A percentile compares a stretch with the other conserved stretches of the same genome.
phyloP scores from a whole-genome alignment of 352 stramenopile species.

The Globisporangium irregulare region DNA sequence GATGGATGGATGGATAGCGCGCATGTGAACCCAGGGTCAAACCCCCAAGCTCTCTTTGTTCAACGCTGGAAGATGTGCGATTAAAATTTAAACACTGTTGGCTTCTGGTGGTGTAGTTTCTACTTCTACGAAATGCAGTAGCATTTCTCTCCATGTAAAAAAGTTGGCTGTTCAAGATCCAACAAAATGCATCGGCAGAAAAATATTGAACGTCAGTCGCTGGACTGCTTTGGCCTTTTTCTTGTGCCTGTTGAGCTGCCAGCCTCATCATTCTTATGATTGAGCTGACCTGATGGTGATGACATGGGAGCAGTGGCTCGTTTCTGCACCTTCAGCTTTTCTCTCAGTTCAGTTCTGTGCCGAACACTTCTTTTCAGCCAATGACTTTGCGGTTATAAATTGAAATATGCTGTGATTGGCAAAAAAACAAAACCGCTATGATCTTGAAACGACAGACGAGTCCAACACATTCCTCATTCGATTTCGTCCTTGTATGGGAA shows the following conservation, averaged over 20 bases:
- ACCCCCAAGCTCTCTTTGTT: neutral
- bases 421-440: neutral
- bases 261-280: neutral
- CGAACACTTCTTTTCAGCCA: neutral
- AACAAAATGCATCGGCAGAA: too few species aligned
- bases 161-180: too few species aligned
- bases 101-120: neutral
- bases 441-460: neutral
- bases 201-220: too few species aligned
- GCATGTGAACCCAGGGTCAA: neutral
- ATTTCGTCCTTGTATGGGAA: neutral
- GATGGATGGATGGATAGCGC: neutral
- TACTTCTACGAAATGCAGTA: too few species aligned
- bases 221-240: too few species aligned
- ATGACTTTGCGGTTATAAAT: neutral
- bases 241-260: too few species aligned
- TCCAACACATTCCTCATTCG: neutral
- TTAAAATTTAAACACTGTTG: neutral
- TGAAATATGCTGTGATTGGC: neutral
- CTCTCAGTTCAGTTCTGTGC: neutral
- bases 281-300: neutral
- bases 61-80: neutral
- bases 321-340: constrained; percentile 8
- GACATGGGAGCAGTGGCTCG: neutral
- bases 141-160: too few species aligned